Base-by-base conservation (phyloP, 192 early-diverging fungal species). In the Globomyces pollinis-pini region DNA sequence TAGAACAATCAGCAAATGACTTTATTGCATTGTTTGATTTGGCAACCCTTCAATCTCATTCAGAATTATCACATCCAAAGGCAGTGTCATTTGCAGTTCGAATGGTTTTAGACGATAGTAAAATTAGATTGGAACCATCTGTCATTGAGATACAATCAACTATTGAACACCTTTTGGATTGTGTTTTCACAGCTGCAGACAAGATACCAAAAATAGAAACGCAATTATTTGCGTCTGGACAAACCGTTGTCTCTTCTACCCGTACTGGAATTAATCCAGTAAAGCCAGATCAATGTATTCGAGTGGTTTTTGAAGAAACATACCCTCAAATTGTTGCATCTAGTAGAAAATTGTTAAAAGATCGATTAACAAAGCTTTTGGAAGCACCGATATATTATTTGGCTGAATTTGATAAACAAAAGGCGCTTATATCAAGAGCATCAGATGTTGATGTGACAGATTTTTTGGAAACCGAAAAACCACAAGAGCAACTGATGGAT, bases 191-290 rank as follows among this genome's bases (percentile, higher is more conserved):
- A 4, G 66, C 80, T 4, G 69, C 72, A 2, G 77, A 82, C 36
- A 42, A 69, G 3, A 65, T 82, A 30, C 80, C 80, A 15, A 74
- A 76, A 52, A 69, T 79, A 30, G 80, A 82, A 63, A 76, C 76
- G 8, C 80, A 79, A 57, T 57, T 82, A 2, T 77, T 82, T 61
- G 64, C 77, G 9, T 71, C 63, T 23, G 71, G 71, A 36, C 56
- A 60, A 50, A 49, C 57, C 13, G 60, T 68, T 8, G 57, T 60
- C 18, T 68, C 63, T 12, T 67, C 55, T 26, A 79, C 39, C 26
- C 43, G 50, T 31, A 71, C 58, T 23, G 71, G 61, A 2, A 57
- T 72, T 5, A 68, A 62, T 55, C 65, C 45, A 34, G 57, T 79
- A 16, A 75, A 72, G 49, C 68, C 79, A 7, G 79, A 81, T 33